Base-by-base conservation (phyloP, 2,329 filamentous ascomycete species). In the Ceratocystis destructans region DNA sequence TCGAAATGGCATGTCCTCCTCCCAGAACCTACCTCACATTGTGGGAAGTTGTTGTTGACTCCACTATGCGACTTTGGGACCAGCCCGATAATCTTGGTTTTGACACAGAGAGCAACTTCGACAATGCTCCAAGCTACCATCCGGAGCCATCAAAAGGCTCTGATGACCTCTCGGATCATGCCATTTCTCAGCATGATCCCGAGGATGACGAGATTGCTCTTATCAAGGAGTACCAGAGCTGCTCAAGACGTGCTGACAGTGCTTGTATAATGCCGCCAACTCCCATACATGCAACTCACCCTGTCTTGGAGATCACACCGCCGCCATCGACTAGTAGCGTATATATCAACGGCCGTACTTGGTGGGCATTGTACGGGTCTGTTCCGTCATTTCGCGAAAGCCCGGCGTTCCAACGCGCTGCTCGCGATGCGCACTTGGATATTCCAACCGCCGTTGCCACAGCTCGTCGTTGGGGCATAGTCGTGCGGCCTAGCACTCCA, bases 401-500 rank as follows among this genome's bases (percentile, higher is more conserved):
- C 25, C 20, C 57, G 1, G 59, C 48, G 10, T 68, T 68, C 28
- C 63, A 41, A 0, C 62, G 59, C 5, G 66, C 66, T 25, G 66
- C 66, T n/a, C 46, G 59, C 12, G 66, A 65, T 31, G 66, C 59
- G 6, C 63, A 68, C 41, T 28, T 65, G 2, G 66, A 68, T 20
- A 62, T 68, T 28, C 7, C 45, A 15, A 57, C 57, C 8, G 66
- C 66, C 4, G 25, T 68, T 2, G 66, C 66, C 8, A 68, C 59
- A 1, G 66, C 66, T 0, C 63, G 66, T 7, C 66, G 64, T n/a
- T 68, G 66, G 66, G 66, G 66, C 20, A 1, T 68, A 8, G 62
- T 68, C 1, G 63, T 68, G 2, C 37, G 62, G 15, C 66, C 66
- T n/a, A 59, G 55, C 25, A 10, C 28, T 4, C 12, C 55, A 3